Evolutionary conservation across 306 rosid genomes (phyloP).

Genomic region (Medicago arabica): DNA sequence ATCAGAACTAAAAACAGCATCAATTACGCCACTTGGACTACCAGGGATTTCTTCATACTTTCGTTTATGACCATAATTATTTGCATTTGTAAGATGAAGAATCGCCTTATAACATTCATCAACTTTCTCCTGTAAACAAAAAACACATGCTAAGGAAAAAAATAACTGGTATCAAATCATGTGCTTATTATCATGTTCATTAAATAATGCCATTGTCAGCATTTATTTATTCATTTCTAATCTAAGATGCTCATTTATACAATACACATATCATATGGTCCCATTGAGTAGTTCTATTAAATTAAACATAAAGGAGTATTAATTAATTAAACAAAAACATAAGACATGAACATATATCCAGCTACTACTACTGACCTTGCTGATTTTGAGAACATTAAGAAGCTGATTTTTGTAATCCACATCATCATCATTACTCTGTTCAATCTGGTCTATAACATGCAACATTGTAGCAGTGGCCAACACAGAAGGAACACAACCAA

Average conservation of each 20-base stretch:
- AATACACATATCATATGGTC: neutral
- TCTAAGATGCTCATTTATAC: slow-evolving; percentile 6
- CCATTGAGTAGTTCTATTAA: slow-evolving; percentile 15
- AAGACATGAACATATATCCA: neutral
- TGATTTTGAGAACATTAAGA: slow-evolving; percentile 69
- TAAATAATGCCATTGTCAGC: neutral
- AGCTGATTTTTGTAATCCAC: slow-evolving; percentile 69
- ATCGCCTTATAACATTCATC: slow-evolving; percentile 70
- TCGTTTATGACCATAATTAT: slow-evolving; percentile 49
- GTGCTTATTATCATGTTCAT: slow-evolving; percentile 40
- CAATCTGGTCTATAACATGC: slow-evolving; percentile 74
- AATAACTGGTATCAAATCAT: slow-evolving; percentile 29
- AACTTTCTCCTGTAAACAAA: slow-evolving; percentile 73
- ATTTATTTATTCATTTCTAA: slow-evolving; percentile 12
- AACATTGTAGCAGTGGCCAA: slow-evolving; percentile 92
- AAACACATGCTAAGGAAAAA: neutral
- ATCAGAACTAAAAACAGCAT: slow-evolving; percentile 61
- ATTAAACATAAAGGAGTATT: neutral
- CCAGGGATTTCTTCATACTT: slow-evolving; percentile 62
- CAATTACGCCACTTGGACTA: slow-evolving; percentile 87
- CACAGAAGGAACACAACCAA: slow-evolving; percentile 85
- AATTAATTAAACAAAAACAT: neutral
- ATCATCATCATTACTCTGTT: slow-evolving; percentile 61
- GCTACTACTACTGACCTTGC: slow-evolving; percentile 56
- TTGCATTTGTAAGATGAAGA: slow-evolving; percentile 43